Base-by-base conservation (phyloP, 1,284 basidiomycete genomes). In the Rhodotorula mucilaginosa region DNA sequence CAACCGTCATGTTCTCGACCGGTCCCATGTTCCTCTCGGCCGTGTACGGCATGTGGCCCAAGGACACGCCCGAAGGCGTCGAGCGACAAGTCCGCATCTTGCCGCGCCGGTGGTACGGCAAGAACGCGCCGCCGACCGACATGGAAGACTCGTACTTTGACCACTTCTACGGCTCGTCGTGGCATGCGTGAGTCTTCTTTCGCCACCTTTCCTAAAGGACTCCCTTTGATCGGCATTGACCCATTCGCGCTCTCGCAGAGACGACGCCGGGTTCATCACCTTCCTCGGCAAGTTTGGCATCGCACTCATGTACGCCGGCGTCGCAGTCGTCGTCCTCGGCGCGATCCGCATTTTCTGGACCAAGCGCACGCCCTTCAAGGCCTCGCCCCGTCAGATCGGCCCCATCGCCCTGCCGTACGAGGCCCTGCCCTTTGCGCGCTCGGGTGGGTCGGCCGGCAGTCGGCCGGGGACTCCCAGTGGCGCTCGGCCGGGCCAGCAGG, bases 1-100 rank as follows among this genome's bases (percentile, higher is more conserved):
- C 97, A 47, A 99, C 96, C 49, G 96, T 99, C 83, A 99, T 99
- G 96, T 99, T 99, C 84, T 93, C 93, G 62, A 99, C 97, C 0
- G 96, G 96, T 2, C 84, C 83, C 47, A 83, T 83, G 82, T 92
- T 94, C 83, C 82, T 97, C 34, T 92, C 92, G 4, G 87, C 90
- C 29, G 88, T 96, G 81, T 91, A 93, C 81, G 88, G 91, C 68
- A 84, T 92, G 70, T 93, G 90, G 83, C 87, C 89, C 46, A 85
- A 90, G 48, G 86, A 89, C 26, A 89, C 92, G 73, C 67, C 80
- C 54, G 73, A 72, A 29, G 67, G 67, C 7, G 59, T 65, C 58
- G 75, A 76, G 44, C 66, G 86, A 59, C 89, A 90, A 67, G 85
- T 97, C 19, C 90, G 97, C 70, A 89, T 99, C 70, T 84, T 99